Base-by-base conservation (phyloP, 805 yeast species). In the Ogataea ganodermae region DNA sequence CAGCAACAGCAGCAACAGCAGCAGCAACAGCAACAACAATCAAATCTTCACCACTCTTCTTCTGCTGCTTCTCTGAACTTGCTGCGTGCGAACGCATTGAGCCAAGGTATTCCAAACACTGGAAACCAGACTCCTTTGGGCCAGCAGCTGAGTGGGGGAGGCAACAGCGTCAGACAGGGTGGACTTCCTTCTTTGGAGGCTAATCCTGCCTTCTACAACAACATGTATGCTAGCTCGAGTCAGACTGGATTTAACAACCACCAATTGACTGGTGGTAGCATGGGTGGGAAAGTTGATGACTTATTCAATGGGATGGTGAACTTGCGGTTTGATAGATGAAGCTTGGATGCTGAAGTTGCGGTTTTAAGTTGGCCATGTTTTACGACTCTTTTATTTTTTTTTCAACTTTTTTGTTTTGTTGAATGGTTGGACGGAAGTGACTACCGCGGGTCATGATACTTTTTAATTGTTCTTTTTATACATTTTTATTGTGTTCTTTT, bases 41-140 rank as follows among this genome's bases (percentile, higher is more conserved):
- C 54, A 12, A 26, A 52, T 7, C 36, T 61, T 14, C 64, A 62
- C 42, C 67, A 65, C 45, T 63, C 69, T 5, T 52, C 64, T 3
- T 63, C 69, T 1, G 58, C 64, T 13, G 66, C 62, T 0, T 65
- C 68, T 10, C 49, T 64, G 38, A 64, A 64, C 41, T 22, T 62
- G 20, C 45, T 62, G 18, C 53, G 69, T 13, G 37, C 57, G n/a
- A 57, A 60, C 35, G 67, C 63, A 4, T 43, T 56, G 22, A 27
- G 23, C 21, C 39, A 32, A 17, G 38, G 24, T 8, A 20, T 30
- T 6, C 24, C 22, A 16, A 16, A 9, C 30, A 48, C 55, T 8
- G 54, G 56, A 3, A 58, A 18, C 33, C 50, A 49, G 40, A 48
- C 51, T 6, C 47, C 49, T 2, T 36, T 49, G 23, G 56, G 50